phyloP scores from a whole-genome alignment of 2,329 filamentous ascomycete genomes.

The Whalleya microplaca region DNA sequence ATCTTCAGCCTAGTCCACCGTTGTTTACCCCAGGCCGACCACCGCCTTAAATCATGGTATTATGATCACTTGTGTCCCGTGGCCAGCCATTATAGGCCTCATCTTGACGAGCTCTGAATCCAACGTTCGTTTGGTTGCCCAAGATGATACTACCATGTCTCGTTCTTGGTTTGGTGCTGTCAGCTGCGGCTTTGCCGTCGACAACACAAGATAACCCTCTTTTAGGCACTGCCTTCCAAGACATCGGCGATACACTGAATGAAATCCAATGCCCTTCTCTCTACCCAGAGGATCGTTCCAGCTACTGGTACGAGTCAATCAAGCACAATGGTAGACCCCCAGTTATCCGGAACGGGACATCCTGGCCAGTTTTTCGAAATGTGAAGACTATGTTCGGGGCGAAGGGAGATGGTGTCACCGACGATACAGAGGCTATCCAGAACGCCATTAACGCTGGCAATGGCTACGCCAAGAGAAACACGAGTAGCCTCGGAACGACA shows the following conservation, averaged over 20 bases:
- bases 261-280: constrained; percentile 7
- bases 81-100: background rate
- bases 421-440: constrained; percentile 27
- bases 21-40: constrained; percentile 1
- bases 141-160: constrained; percentile 8
- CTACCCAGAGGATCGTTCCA: constrained; percentile 1
- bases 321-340: constrained; percentile 17
- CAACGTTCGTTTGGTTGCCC: background rate
- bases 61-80: background rate
- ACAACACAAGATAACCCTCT: background rate
- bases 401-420: constrained; percentile 25
- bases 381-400: constrained; percentile 23
- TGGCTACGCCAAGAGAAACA: constrained; percentile 16
- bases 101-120: background rate
- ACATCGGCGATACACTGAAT: constrained; percentile 2
- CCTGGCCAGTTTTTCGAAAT: constrained; percentile 19
- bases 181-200: constrained; percentile 1
- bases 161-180: background rate
- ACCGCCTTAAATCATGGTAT: background rate
- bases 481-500: constrained; percentile 23
- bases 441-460: constrained; percentile 22
- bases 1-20: background rate
- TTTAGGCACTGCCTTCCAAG: background rate
- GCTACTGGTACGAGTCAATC: constrained; percentile 17
- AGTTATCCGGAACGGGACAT: constrained; percentile 12